Evolutionary conservation across 73 alveolate species (phyloP), one percentile per base, ranked within the genome.

Genomic region (Uronychia setigera): DNA sequence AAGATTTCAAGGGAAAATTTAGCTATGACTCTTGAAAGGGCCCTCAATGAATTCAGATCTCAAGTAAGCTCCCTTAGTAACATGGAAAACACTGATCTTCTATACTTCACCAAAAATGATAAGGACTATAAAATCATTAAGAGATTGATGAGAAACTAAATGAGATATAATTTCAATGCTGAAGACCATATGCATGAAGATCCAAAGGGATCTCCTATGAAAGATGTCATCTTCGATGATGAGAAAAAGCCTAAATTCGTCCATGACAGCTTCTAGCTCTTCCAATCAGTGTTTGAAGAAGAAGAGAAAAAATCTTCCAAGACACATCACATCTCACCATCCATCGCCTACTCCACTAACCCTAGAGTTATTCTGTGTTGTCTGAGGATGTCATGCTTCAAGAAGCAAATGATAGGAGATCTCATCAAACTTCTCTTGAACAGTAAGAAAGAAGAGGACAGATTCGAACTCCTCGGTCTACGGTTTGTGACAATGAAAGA

Each of bases 341-440:
- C 32, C 26, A 5, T 57, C 33, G 80, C 28, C 29, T 27, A 11
- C 58, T n/a, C 80, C 26, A 13, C 25, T 26, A 58, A 35, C 32
- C 35, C 77, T 32, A 77, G 35, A 1, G 29, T 76, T 35, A 77
- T 75, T 33, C 34, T 84, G 59, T 26, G 78, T n/a, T 85, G 74
- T 82, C n/a, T 85, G 77, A 85, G 67, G 33, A 59, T 75, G 28
- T 85, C 92, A 5, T 33, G 60, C 75, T 35, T 85, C 46, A 85
- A 46, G 59, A 74, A 84, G 74, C 32, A 76, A 35, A 26, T 28
- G 28, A 58, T 32, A 5, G 81, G 81, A 31, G 35, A 76, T 26
- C 19, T 31, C 74, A 29, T 84, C 29, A 85, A 85, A 13, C 34
- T 32, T 31, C 57, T 77, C 1, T 27, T 76, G 26, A 29, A 31